phyloP scores from a whole-genome alignment of 805 yeast species.

The Candida khao-thaluensis region DNA sequence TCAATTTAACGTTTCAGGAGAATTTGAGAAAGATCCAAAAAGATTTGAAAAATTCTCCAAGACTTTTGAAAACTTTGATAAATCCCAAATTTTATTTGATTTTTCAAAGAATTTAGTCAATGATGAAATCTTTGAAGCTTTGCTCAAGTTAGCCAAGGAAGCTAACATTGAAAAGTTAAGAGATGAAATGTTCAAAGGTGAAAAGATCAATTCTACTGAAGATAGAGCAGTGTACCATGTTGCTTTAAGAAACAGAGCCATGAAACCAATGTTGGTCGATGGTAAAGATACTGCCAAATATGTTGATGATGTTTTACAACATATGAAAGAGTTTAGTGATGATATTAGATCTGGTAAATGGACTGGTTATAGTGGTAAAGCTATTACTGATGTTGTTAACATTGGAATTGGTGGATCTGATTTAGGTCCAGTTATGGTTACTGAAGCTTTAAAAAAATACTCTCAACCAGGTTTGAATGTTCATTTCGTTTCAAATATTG shows the following conservation, averaged over 20 bases:
- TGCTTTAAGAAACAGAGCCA: constrained; percentile 91
- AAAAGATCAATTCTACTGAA: constrained; percentile 93
- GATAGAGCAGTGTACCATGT: constrained; percentile 95
- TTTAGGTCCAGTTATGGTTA: constrained; percentile 98
- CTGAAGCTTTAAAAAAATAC: constrained; percentile 95
- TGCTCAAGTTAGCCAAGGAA: constrained; percentile 82
- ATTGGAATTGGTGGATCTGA: constrained; percentile 99
- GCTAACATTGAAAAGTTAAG: constrained; percentile 84
- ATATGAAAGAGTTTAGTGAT: constrained; percentile 95
- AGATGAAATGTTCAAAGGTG: constrained; percentile 90
- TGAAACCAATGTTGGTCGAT: constrained; percentile 83
- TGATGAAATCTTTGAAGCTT: constrained; percentile 69
- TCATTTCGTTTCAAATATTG: constrained; percentile 97
- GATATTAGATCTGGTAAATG: constrained; percentile 88
- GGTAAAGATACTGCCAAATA: constrained; percentile 88
- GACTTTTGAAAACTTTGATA: constrained; percentile 81
- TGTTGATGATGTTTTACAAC: constrained; percentile 87
- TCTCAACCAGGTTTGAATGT: constrained; percentile 69
- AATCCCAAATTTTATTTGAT: constrained; percentile 87
- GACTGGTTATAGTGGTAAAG: constrained; percentile 96
- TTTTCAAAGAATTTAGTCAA: constrained; percentile 92
- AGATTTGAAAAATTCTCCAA: constrained; percentile 77
- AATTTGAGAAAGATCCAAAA: constrained; percentile 68
- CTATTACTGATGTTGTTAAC: constrained; percentile 91
- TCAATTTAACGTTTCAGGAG: constrained; percentile 70